These are phyloP conservation scores for Thielaviopsis populi DNA, from an alignment of 2,329 filamentous ascomycete genomes.

Conservation along the genomic window DNA sequence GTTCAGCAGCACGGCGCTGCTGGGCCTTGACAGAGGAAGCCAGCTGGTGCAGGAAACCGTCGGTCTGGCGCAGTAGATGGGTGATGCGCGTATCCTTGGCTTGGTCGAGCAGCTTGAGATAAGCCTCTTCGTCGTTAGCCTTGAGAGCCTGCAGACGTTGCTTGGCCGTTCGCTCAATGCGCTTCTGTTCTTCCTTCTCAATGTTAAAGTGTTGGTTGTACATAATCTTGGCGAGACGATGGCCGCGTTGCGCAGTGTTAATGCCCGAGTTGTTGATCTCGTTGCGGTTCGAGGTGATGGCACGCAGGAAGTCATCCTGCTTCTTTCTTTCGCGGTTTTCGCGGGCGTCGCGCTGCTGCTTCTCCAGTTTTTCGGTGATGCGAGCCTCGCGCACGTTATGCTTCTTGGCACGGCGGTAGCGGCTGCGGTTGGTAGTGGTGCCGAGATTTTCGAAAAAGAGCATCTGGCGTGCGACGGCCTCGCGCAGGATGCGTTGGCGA, in stretches of 20 bases:
- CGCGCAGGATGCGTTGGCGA: conserved; percentile 74
- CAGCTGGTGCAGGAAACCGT: conserved; percentile 92
- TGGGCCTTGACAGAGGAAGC: conserved; percentile 89
- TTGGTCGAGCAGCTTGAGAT: conserved; percentile 92
- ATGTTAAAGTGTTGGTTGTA: conserved; percentile 82
- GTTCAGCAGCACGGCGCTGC: conserved; percentile 67
- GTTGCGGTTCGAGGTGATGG: conserved; percentile 66
- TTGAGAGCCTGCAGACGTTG: conserved; percentile 98
- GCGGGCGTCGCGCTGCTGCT: conserved; percentile 91
- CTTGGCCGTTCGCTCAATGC: conserved; percentile 92
- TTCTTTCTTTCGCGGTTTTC: conserved; percentile 97
- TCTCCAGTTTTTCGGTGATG: conserved; percentile 97
- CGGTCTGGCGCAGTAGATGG: conserved; percentile 88
- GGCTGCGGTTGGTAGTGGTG: conserved; percentile 86
- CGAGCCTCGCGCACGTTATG: conserved; percentile 88
- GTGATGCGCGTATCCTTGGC: conserved; percentile 99
- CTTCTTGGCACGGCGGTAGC: conserved; percentile 92
- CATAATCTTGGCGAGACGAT: conserved; percentile 85
- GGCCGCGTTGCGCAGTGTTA: conserved; percentile 56
- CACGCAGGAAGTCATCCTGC: conserved; percentile 78
- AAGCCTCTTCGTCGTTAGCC: conserved; percentile 97
- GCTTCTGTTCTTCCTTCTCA: conserved; percentile 98
- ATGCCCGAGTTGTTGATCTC: conserved; percentile 57
- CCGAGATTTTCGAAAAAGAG: conserved; percentile 90
- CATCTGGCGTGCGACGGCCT: conserved; percentile 81